Base-by-base conservation (phyloP, 495 filamentous ascomycete species). In the Penicillium malachiteum region DNA sequence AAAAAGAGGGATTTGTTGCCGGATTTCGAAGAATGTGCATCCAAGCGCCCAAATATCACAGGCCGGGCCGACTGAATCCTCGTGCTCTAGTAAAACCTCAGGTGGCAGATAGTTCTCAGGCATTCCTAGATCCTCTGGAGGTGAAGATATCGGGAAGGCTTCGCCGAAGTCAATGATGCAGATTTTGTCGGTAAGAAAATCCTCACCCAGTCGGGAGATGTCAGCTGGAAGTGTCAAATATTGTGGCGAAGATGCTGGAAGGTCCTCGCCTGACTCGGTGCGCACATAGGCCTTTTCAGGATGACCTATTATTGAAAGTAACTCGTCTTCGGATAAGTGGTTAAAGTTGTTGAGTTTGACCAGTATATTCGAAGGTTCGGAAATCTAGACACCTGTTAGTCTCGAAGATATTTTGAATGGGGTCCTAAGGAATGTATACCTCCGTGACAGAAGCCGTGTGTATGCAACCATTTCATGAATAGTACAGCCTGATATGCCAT, bases 101-200 rank as follows among this genome's bases (percentile, higher is more conserved):
- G 44, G 44, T 18, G 44, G 44, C 7, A 47, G 44, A 32, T 47
- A 47, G 12, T 32, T 30, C 11, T 47, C 44, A 47, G 44, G 44
- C 10, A 32, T 30, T 26, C 44, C 44, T 32, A 32, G 3, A 32
- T 47, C 17, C 26, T 26, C 17, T 32, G 44, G 44, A 14, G 44
- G 44, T 3, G 44, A 47, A 1, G 18, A 47, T 1, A 47, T 32
- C 31, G 26, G 3, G 10, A 47, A 47, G 5, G 9, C 3, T 13
- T 47, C 44, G 10, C 26, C 26, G 17, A 47, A 47, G 18, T 47
- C 44, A 13, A 47, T 47, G 11, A 47, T 13, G 26, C 44, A 47
- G 9, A 47, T 30, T 30, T 47, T 10, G 7, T 32, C 17, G 30
- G 16, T 47, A 1, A 47, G 11, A 11, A 31, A 47, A 3, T 18